phyloP scores from a whole-genome alignment of 768 basidiomycete species.

The Boletellus ananas region DNA sequence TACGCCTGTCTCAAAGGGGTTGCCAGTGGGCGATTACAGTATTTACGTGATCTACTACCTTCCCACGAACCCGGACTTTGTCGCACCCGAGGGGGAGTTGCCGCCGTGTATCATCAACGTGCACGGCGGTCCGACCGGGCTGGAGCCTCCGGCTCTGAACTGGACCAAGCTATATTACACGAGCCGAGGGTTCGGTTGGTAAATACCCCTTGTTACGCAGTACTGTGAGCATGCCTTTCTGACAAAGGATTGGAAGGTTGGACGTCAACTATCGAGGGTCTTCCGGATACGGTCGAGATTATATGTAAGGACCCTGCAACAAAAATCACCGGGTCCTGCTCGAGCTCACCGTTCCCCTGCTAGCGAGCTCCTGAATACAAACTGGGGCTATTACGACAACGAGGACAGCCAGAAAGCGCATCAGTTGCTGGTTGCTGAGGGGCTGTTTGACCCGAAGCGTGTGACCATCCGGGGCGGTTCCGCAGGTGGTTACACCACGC shows the following conservation, averaged over 20 bases:
- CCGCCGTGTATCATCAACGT: conserved; percentile 63
- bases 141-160: conserved; percentile 42
- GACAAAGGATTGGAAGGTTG: conserved; percentile 38
- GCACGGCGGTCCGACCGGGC: conserved; percentile 68
- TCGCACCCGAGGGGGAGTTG: conserved; percentile 40
- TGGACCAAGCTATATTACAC: conserved; percentile 63
- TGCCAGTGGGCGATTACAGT: conserved; percentile 13
- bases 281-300: conserved; percentile 65
- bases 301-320: conserved; percentile 37
- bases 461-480: conserved; percentile 67
- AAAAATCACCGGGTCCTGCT: too few relatives aligned
- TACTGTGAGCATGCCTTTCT: not conserved
- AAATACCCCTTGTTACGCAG: conserved; percentile 5
- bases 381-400: conserved; percentile 74
- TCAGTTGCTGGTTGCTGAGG: conserved; percentile 19
- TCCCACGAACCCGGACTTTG: conserved; percentile 58
- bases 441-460: conserved; percentile 49
- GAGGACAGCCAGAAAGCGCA: conserved; percentile 49
- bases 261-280: conserved; percentile 78
- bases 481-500: conserved; percentile 67
- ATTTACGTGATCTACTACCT: conserved; percentile 58
- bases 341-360: not conserved
- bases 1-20: not conserved
- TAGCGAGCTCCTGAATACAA: conserved; percentile 49
- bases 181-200: conserved; percentile 70